Base-by-base conservation (phyloP, 2,329 filamentous ascomycete genomes). In the Colletotrichum sp. region DNA sequence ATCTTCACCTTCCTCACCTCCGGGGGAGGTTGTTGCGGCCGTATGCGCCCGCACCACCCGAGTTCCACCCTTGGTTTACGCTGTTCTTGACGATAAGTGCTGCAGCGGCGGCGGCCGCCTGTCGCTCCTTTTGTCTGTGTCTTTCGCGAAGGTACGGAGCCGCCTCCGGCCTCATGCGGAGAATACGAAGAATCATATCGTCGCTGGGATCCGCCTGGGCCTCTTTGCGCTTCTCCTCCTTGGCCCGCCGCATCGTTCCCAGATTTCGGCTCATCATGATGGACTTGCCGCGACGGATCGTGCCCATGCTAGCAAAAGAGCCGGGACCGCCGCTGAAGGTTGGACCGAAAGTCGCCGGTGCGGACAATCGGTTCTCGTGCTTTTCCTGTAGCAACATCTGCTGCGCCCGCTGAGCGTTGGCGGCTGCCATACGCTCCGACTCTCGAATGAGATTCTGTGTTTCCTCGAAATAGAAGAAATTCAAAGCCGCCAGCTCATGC, bases 401-500 rank as follows among this genome's bases (percentile, higher is more conserved):
- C 81, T 97, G 94, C 18, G 90, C 89, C 34, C 94, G 92, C 76
- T 95, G 91, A 12, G 94, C 94, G 6, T 94, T 97, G 55, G 96
- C 95, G 3, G 95, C 93, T 5, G 96, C 96, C 94, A 99, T 99
- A 71, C 95, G 92, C 85, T 99, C 97, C 4, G 95, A 98, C n/a
- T 95, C 98, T 66, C 96, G 94, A 80, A 98, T 95, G 15, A 99
- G 90, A 80, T 94, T 96, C 76, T 97, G 95, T 1, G 96, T 98
- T 36, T 94, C 91, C 81, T 98, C 96, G 82, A 97, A 97, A 88
- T 99, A 99, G 89, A 98, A 99, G 89, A 98, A 99, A 87, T 98
- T 98, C 77, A 99, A 91, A 77, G 95, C 96, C 78, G 97, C 95
- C 70, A 99, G 92, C 84, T 99, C 97, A 87, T 98, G 96, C 88